Base-by-base conservation (phyloP, 2,329 filamentous ascomycete genomes). In the Zopfia rhizophila region DNA sequence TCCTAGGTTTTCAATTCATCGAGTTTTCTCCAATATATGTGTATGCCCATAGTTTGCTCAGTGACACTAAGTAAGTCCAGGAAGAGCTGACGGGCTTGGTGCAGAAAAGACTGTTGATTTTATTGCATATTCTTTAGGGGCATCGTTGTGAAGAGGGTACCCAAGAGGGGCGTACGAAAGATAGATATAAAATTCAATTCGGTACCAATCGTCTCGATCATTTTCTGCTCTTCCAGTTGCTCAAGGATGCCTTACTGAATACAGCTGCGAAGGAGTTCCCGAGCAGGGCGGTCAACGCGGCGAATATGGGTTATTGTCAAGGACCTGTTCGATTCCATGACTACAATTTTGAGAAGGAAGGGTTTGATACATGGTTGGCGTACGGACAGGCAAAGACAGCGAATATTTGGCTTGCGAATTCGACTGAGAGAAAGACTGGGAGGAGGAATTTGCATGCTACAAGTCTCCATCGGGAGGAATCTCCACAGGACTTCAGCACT, bases 181-280 rank as follows among this genome's bases (percentile, higher is more conserved):
- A n/a, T n/a, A n/a, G n/a, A n/a, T n/a, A n/a, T n/a, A n/a, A 80
- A 57, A 65, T 72, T 6, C 75, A 79, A 43, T 75, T 80, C 36
- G 78, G 74, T 16, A 72, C 68, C 3, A 78, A 79, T 46, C 75
- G 79, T 51, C 60, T 80, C 25, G 78, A 75, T 3, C 78, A 78
- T 49, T 75, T 76, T 5, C 63, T 79, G 0, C 55, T 80, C 7
- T 77, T 71, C 6, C 74, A 72, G 22, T 58, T 76, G 1, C 63
- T 81, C 1, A 54, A 76, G 8, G 72, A 72, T 1, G 63, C 62
- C 1, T 59, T 80, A 19, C 56, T 72, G 12, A n/a, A n/a, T n/a
- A 31, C 39, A 5, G 53, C 57, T 6, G 56, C 63, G 2, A 56
- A 66, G 16, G 73, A 75, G 2, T 73, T 70, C 14, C 13, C 51